phyloP scores from a whole-genome alignment of 305 asterid species.

The Plantago lanceolata region DNA sequence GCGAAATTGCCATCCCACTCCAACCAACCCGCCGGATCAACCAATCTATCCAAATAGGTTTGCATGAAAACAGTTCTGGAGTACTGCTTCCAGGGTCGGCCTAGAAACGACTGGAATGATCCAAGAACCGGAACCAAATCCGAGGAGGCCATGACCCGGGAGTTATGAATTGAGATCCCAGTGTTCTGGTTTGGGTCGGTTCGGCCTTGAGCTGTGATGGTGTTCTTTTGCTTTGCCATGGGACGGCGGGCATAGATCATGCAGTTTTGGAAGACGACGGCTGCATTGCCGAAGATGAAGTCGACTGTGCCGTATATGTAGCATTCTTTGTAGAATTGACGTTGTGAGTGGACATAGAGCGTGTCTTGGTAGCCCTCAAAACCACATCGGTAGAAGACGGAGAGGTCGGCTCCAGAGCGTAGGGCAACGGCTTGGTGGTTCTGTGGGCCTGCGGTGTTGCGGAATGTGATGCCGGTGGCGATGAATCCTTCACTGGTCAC shows the following conservation, averaged over 20 bases:
- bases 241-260: constrained; percentile 69
- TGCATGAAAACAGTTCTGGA: constrained; percentile 61
- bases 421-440: constrained; percentile 86
- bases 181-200: constrained; percentile 67
- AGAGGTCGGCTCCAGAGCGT: constrained; percentile 67
- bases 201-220: constrained; percentile 73
- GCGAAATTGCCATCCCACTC: constrained; percentile 78
- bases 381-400: constrained; percentile 63
- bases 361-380: constrained; percentile 88
- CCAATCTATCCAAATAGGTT: constrained; percentile 42
- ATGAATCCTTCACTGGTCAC: constrained; percentile 69
- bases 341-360: constrained; percentile 67
- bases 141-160: constrained; percentile 53
- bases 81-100: constrained; percentile 76
- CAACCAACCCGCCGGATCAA: constrained; percentile 73
- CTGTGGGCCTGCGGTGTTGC: constrained; percentile 73
- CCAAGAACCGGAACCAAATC: constrained; percentile 48
- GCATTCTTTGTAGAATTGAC: constrained; percentile 76
- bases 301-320: constrained; percentile 72
- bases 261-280: constrained; percentile 73
- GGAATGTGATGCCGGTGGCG: constrained; percentile 67
- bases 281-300: constrained; percentile 83
- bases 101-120: constrained; percentile 46
- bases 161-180: constrained; percentile 62
- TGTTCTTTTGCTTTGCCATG: constrained; percentile 42